A percentile compares a stretch with the other conserved stretches of the same genome.
phyloP scores from a whole-genome alignment of 805 yeast species.

The Saccharomycopsis schoenii region DNA sequence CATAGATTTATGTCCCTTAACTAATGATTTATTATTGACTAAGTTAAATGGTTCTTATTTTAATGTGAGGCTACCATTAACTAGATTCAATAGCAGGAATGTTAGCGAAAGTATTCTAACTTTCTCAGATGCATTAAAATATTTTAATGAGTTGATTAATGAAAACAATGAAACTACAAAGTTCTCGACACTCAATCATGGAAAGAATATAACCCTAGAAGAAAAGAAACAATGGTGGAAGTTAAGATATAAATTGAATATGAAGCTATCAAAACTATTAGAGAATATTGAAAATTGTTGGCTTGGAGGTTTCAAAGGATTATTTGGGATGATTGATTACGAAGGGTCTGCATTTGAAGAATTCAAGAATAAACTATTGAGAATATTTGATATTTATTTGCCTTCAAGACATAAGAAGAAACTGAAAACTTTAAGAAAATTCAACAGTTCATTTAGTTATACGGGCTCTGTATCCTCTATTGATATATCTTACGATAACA shows the following conservation, averaged over 20 bases:
- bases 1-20: constrained; percentile 46
- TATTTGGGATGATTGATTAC: constrained; percentile 31
- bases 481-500: constrained; percentile 7
- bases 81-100: constrained; percentile 37
- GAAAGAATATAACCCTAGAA: constrained; percentile 22
- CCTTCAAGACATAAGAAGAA: constrained; percentile 36
- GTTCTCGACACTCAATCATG: constrained; percentile 2
- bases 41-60: constrained; percentile 33
- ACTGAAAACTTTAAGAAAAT: constrained; percentile 8
- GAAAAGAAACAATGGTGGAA: constrained; percentile 76
- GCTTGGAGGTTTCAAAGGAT: constrained; percentile 68
- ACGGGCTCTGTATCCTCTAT: background rate
- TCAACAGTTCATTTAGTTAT: background rate
- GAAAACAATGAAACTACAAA: constrained; percentile 56
- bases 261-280: constrained; percentile 43
- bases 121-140: constrained; percentile 36
- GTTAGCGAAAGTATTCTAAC: constrained; percentile 33
- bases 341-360: background rate
- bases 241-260: constrained; percentile 51
- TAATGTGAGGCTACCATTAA: constrained; percentile 49
- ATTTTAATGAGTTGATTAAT: constrained; percentile 41
- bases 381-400: constrained; percentile 33
- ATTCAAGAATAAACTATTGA: constrained; percentile 31
- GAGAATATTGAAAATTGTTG: constrained; percentile 49
- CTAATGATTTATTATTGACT: constrained; percentile 52